Conservation (phyloP, 768 basidiomycete genomes). For the Rhizopogon rudus region DNA sequence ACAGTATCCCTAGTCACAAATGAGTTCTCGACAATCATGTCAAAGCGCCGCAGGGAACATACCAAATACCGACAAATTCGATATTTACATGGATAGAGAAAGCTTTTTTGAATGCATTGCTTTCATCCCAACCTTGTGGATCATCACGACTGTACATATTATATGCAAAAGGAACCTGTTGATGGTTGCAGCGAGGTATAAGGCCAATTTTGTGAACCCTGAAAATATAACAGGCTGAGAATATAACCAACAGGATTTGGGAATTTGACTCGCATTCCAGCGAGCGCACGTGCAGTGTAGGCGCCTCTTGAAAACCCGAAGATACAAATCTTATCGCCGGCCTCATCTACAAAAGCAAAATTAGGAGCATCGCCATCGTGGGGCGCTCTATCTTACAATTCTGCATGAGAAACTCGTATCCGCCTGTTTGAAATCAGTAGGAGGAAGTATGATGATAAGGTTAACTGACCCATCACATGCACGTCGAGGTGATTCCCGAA, state of each 20-base stretch:
- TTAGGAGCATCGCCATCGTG: neutral
- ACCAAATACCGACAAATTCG: conserved; percentile 76
- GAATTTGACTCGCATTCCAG: conserved; percentile 52
- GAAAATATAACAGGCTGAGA: neutral
- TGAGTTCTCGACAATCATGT: neutral
- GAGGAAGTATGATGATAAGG: neutral
- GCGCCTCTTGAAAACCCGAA: conserved; percentile 85
- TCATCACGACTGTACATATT: conserved; percentile 62
- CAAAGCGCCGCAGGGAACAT: conserved; percentile 8
- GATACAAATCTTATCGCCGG: conserved; percentile 70
- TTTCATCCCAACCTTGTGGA: conserved; percentile 55
- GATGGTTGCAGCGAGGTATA: conserved; percentile 63
- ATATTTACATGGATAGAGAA: conserved; percentile 75
- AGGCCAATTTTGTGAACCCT: conserved; percentile 71
- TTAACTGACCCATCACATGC: conserved; percentile 59
- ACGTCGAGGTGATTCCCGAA: conserved; percentile 57
- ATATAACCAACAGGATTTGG: conserved; percentile 2
- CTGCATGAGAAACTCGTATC: conserved; percentile 78
- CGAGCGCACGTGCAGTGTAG: conserved; percentile 65
- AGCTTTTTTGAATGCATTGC: conserved; percentile 64
- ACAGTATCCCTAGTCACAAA: conserved; percentile 62
- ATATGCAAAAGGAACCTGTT: conserved; percentile 72
- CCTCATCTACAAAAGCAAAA: conserved; percentile 38
- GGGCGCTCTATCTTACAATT: conserved; percentile 42
- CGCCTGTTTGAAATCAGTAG: conserved; percentile 33